These are phyloP conservation scores for Acorus gramineus DNA, from an alignment of 106 monocot genomes.

Conservation along the genomic window DNA sequence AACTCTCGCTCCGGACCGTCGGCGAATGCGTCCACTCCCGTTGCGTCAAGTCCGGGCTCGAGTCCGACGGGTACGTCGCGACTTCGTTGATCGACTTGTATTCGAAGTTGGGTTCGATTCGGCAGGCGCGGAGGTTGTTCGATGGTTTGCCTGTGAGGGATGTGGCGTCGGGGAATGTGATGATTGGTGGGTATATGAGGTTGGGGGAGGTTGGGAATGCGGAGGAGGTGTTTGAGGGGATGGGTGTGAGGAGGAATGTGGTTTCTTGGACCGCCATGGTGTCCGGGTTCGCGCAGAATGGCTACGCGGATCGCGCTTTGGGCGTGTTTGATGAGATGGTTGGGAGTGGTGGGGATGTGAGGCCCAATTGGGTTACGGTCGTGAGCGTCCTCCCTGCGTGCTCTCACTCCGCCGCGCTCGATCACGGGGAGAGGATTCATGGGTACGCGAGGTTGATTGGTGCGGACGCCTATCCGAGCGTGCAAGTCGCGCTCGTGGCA, in stretches of 20 bases:
- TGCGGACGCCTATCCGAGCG: conserved; percentile 16
- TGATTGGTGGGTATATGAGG: conserved; percentile 38
- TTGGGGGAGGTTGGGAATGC: conserved; percentile 10
- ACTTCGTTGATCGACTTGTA: conserved; percentile 47
- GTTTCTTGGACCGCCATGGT: conserved; percentile 39
- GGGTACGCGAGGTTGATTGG: conserved; percentile 16
- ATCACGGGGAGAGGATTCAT: conserved; percentile 26
- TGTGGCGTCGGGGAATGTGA: conserved; percentile 26
- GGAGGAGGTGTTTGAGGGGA: conserved; percentile 16
- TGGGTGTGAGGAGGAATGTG: conserved; percentile 22
- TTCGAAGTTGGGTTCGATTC: conserved; percentile 20
- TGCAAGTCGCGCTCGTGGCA: conserved; percentile 26
- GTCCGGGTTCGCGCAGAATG: conserved; percentile 38
- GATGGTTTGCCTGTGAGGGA: conserved; percentile 10
- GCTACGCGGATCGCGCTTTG: conserved; percentile 31
- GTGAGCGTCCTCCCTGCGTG: conserved; percentile 49
- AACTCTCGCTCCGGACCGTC: conserved; percentile 1
- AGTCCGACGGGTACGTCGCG: conserved; percentile 33
- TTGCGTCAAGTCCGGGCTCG: conserved; percentile 27
- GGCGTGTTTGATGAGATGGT: conserved; percentile 31
- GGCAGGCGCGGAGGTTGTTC: conserved; percentile 20
- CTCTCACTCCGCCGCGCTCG: conserved; percentile 24
- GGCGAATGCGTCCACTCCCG: conserved; percentile 28
- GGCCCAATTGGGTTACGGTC: conserved; percentile 37
- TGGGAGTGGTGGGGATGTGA: not conserved